These are phyloP conservation scores for Cochlearia excelsa DNA, from an alignment of 345 rosid species.

Conservation along the genomic window DNA sequence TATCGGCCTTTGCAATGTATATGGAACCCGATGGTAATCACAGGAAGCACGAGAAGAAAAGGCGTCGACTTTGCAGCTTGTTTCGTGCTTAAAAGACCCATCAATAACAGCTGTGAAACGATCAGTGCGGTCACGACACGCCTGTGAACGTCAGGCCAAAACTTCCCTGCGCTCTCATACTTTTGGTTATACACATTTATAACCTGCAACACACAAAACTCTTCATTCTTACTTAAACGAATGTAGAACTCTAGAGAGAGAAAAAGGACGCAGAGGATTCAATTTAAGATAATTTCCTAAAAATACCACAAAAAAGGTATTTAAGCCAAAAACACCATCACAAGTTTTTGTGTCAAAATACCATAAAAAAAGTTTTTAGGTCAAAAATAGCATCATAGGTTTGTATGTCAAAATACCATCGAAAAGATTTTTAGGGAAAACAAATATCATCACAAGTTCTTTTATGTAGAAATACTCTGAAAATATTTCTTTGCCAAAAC, in stretches of 20 bases:
- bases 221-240: constrained; percentile 11
- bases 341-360: too few relatives aligned
- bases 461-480: too few relatives aligned
- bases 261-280: not conserved
- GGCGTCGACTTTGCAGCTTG: constrained; percentile 83
- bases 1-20: constrained; percentile 81
- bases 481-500: too few relatives aligned
- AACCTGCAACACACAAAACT: constrained; percentile 46
- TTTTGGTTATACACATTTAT: constrained; percentile 88
- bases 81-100: constrained; percentile 91
- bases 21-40: constrained; percentile 82
- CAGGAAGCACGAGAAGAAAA: constrained; percentile 69
- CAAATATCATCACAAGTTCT: too few relatives aligned
- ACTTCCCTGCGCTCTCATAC: constrained; percentile 93
- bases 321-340: too few relatives aligned
- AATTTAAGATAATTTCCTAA: too few relatives aligned
- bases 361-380: too few relatives aligned
- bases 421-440: too few relatives aligned
- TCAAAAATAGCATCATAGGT: too few relatives aligned
- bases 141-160: constrained; percentile 96
- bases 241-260: constrained; percentile 1
- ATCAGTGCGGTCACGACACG: constrained; percentile 67
- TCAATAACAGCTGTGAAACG: constrained; percentile 71
- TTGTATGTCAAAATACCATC: too few relatives aligned
- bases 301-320: too few relatives aligned